phyloP scores from a whole-genome alignment of 371 early-diverging fungal genomes.

The Mucor velutinosus region DNA sequence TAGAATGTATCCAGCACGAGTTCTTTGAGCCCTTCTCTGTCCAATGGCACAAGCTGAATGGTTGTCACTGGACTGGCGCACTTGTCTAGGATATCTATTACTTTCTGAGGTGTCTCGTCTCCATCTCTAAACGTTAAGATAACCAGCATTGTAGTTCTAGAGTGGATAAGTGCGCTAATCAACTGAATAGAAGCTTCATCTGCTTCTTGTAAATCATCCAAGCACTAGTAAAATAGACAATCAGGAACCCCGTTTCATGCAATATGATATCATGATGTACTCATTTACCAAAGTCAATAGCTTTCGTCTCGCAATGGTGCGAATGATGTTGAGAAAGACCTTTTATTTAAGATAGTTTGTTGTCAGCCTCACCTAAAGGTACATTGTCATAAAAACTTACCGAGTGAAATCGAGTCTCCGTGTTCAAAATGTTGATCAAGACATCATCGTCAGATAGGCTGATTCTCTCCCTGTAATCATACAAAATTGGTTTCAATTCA shows the following conservation, averaged over 20 bases:
- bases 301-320: slow-evolving; percentile 39
- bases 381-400: slow-evolving; percentile 18
- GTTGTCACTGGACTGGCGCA: slow-evolving; percentile 9
- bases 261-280: neutral
- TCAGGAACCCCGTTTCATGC: neutral
- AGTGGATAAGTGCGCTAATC: slow-evolving; percentile 35
- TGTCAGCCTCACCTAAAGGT: neutral
- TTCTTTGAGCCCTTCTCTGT: slow-evolving; percentile 24
- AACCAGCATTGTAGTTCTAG: slow-evolving; percentile 39
- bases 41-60: slow-evolving; percentile 35
- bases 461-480: slow-evolving; percentile 24
- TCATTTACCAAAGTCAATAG: slow-evolving; percentile 42
- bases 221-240: slow-evolving; percentile 29
- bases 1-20: slow-evolving; percentile 42
- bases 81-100: slow-evolving; percentile 20
- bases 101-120: slow-evolving; percentile 26
- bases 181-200: slow-evolving; percentile 47
- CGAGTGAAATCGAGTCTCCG: slow-evolving; percentile 44
- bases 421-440: slow-evolving; percentile 26
- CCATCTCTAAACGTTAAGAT: slow-evolving; percentile 48
- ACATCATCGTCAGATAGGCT: slow-evolving; percentile 31
- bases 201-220: slow-evolving; percentile 55
- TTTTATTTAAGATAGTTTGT: neutral
- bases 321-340: slow-evolving; percentile 47
- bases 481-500: slow-evolving; percentile 42